A percentile compares a stretch with the other conserved stretches of the same genome.
phyloP scores from a whole-genome alignment of 768 basidiomycete genomes.

The Russula olivacea region DNA sequence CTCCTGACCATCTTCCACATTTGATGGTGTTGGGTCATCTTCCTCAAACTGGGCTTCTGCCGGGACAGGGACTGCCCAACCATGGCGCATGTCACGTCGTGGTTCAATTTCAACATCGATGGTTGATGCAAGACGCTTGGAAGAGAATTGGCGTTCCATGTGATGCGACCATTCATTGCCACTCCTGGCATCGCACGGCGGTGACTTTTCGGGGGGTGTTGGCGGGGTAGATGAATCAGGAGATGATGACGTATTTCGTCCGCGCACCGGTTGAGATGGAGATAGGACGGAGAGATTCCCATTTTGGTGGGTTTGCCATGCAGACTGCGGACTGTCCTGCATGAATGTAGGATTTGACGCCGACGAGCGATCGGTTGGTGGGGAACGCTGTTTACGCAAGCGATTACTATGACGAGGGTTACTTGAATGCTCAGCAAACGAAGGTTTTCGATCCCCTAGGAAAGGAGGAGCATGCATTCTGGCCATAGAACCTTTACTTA shows the following conservation, averaged over 20 bases:
- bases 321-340: neutral
- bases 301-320: neutral
- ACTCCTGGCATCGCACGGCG: neutral
- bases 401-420: slow-evolving; percentile 6
- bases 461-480: neutral
- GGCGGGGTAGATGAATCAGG: slow-evolving; percentile 2
- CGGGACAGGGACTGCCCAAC: slow-evolving; percentile 3
- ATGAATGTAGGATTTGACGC: neutral
- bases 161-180: neutral
- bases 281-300: neutral
- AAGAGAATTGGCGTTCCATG: slow-evolving; percentile 1
- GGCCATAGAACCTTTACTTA: slow-evolving; percentile 1
- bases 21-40: neutral
- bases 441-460: neutral
- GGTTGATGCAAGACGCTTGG: neutral
- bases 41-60: slow-evolving; percentile 3
- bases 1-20: neutral
- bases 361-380: neutral
- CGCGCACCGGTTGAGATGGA: neutral
- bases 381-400: neutral
- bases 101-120: slow-evolving; percentile 13
- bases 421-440: neutral
- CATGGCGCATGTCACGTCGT: slow-evolving; percentile 7
- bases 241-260: neutral
- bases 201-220: slow-evolving; percentile 10